Conservation (phyloP, 768 basidiomycete genomes). For the Russula griseocarnosa region DNA sequence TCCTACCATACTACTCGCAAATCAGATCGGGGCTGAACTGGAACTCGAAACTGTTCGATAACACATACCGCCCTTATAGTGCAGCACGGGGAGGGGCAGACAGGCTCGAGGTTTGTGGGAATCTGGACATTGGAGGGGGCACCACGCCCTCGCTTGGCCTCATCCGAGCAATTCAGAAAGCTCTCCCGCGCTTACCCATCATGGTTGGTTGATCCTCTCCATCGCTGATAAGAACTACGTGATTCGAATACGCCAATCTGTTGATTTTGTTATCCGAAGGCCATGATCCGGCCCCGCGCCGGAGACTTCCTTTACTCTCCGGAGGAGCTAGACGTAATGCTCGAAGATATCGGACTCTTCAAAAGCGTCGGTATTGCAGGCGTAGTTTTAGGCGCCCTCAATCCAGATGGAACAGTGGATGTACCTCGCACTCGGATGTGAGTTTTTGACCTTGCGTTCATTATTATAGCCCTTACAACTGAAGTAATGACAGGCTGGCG, state of each 20-base stretch:
- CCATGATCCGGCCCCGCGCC: conserved; percentile 48
- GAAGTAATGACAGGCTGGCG: conserved; percentile 43
- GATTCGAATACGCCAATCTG: not conserved
- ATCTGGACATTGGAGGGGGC: conserved; percentile 70
- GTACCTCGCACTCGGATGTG: conserved; percentile 55
- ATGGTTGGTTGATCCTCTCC: conserved; percentile 49
- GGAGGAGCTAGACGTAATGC: conserved; percentile 66
- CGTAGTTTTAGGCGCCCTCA: conserved; percentile 64
- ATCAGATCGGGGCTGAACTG: not conserved
- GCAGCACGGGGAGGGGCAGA: conserved; percentile 69
- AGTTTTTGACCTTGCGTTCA: conserved; percentile 5
- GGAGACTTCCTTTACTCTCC: conserved; percentile 77
- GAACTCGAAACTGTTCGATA: not conserved
- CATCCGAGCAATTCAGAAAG: conserved; percentile 51
- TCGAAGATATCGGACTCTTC: conserved; percentile 64
- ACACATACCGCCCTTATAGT: conserved; percentile 36
- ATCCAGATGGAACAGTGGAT: conserved; percentile 55
- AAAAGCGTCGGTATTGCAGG: conserved; percentile 56
- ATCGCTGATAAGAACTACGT: not conserved
- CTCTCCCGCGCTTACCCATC: conserved; percentile 49
- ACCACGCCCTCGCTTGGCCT: conserved; percentile 80
- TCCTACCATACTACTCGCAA: not conserved
- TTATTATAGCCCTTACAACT: not conserved
- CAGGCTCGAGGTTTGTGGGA: conserved; percentile 72
- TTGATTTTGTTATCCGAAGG: conserved; percentile 34